Percentiles rank a stretch among this genome's conserved stretches.
Evolutionary conservation across 805 yeast species (phyloP).

Genomic region (Sungouiozyma intestinalis): DNA sequence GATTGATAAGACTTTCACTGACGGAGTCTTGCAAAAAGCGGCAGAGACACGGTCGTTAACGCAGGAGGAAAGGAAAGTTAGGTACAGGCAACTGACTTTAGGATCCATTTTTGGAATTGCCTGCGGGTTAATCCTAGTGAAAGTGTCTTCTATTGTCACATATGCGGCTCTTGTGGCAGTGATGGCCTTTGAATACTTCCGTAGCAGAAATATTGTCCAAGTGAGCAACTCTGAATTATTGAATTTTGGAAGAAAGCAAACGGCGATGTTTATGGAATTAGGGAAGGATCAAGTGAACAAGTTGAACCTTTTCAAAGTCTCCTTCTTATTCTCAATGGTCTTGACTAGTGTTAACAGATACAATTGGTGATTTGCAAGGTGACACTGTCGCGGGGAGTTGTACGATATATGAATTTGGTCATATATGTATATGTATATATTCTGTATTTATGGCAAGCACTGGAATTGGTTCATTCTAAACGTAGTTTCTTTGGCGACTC

Average conservation of each 20-base stretch:
- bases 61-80: conserved; percentile 3
- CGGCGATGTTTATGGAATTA: conserved; percentile 11
- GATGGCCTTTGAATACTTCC: conserved; percentile 19
- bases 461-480: conserved; percentile 6
- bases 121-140: conserved; percentile 20
- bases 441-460: not conserved
- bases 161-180: conserved; percentile 15
- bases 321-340: conserved; percentile 17
- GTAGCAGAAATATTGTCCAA: conserved; percentile 16
- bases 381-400: too few species aligned
- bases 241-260: conserved; percentile 5
- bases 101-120: conserved; percentile 23
- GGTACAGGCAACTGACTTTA: conserved; percentile 19
- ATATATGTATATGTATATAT: conserved; percentile 1
- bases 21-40: not conserved
- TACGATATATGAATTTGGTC: not conserved
- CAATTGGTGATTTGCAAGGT: conserved; percentile 1
- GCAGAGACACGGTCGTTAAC: not conserved
- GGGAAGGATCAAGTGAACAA: conserved; percentile 15
- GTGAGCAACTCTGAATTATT: conserved; percentile 10
- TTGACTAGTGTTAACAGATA: conserved; percentile 20
- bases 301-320: conserved; percentile 16
- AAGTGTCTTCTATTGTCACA: conserved; percentile 17
- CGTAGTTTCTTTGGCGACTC: conserved; percentile 33
- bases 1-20: not conserved